Conservation (phyloP, 2,329 filamentous ascomycete species). For the Coleophoma cylindrospora region DNA sequence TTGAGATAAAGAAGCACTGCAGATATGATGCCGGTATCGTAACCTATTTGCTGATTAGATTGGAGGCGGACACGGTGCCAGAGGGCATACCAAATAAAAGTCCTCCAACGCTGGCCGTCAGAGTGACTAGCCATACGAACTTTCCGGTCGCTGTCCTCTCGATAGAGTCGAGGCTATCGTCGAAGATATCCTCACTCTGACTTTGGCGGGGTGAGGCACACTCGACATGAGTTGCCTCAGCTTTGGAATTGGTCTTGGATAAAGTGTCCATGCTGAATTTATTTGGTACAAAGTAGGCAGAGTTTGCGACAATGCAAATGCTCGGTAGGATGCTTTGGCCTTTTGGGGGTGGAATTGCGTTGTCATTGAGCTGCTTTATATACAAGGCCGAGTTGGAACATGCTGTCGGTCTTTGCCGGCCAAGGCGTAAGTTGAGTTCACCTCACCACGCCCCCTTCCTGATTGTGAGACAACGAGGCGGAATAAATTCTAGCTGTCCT, state of each 20-base stretch:
- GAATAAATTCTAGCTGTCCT: too few relatives aligned
- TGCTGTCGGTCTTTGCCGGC: too few relatives aligned
- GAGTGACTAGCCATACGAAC: constrained; percentile 54
- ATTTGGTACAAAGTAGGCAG: too few relatives aligned
- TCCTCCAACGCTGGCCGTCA: constrained; percentile 60
- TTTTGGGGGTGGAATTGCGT: too few relatives aligned
- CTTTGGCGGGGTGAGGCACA: constrained; percentile 4
- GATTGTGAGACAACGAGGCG: too few relatives aligned
- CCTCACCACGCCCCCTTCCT: too few relatives aligned
- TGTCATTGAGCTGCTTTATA: too few relatives aligned
- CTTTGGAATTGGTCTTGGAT: background rate
- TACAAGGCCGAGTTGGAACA: too few relatives aligned
- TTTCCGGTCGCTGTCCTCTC: constrained; percentile 32
- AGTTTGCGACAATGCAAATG: too few relatives aligned
- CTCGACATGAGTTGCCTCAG: constrained; percentile 9
- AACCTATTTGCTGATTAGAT: constrained; percentile 28
- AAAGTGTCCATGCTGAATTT: too few relatives aligned
- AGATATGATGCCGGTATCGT: constrained; percentile 41
- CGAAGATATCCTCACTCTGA: constrained; percentile 6
- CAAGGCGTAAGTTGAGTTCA: too few relatives aligned
- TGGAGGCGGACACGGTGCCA: constrained; percentile 10
- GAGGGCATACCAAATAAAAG: constrained; percentile 49
- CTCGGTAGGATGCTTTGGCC: too few relatives aligned
- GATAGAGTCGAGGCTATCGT: constrained; percentile 23
- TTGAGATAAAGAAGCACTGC: constrained; percentile 36